Base-by-base conservation (phyloP, 2,329 filamentous ascomycete species). In the Ilyonectria sp. region DNA sequence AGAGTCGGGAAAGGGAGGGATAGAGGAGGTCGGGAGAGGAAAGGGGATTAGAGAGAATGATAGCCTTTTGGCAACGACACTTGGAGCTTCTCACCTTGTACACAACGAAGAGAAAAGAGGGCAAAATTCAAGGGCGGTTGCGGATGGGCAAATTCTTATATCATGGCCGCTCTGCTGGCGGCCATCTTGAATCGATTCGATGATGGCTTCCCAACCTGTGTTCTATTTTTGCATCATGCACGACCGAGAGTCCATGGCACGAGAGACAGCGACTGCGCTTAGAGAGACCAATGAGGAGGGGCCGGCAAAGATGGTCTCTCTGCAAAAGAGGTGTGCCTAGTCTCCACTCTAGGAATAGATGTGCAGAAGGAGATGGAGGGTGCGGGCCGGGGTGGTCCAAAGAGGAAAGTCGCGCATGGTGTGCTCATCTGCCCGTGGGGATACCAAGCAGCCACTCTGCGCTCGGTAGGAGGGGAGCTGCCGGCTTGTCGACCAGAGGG, bases 71-170 rank as follows among this genome's bases (percentile, higher is more conserved):
- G 83, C 35, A 2, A 40, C 83, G 80, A 87, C 85, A 87, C 85
- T 86, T 85, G 82, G 81, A 69, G 78, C 79, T 82, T 83, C 80
- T 79, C 78, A 78, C 79, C 81, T 82, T 82, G 78, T 79, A 81
- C 77, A 78, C 74, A 73, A 75, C 70, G 74, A 78, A 53, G 40
- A 74, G 76, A 79, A 79, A 80, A 80, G 76, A 81, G 79, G 79
- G 78, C 77, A 81, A 81, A 83, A 81, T 80, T 79, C 76, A 68
- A 76, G 65, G 70, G 76, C 73, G 74, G 78, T 76, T 77, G 79
- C 80, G 82, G 81, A 83, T 80, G 82, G 80, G 81, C 81, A 84
- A 85, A 84, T 85, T 81, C 86, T 89, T 89, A 89, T 89, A 89
- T 87, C 82, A 80, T 85, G 82, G 85, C 81, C 83, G 81, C 78